Base-by-base conservation (phyloP, 2,329 filamentous ascomycete species). In the Aspergillus fructus region DNA sequence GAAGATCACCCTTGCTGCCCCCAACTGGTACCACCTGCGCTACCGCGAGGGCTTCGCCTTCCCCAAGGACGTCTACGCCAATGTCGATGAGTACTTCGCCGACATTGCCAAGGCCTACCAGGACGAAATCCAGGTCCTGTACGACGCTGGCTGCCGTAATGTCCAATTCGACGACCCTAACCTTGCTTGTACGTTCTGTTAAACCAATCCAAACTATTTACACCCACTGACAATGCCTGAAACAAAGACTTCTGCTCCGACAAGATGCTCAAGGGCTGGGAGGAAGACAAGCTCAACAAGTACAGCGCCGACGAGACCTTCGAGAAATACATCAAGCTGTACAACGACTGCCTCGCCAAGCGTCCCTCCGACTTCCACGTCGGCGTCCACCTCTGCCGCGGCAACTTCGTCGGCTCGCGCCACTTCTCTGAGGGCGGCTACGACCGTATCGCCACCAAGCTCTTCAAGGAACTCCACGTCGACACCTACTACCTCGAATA, bases 251-350 rank as follows among this genome's bases (percentile, higher is more conserved):
- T 91, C 74, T 91, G 88, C 75, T 88, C 85, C 19, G 79, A 88
- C 56, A 85, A 86, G 70, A 90, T 90, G 83, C 81, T 89, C 37
- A 76, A 83, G 48, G 88, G 88, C 15, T 91, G 87, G 84, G 83
- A 83, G 53, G 82, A 82, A 13, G 89, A 91, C 69, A 74, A 81
- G 48, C 81, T 86, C 65, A 91, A 92, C 70, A 83, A 83, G 53
- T 84, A 86, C 71, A 83, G 83, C 1, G 83, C 88, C 6, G 88
- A 90, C 48, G 85, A 87, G 63, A 85, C 91, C 45, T 83, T 93
- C 21, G 87, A 90, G 64, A 84, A 87, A 27, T 93, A 93, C 75
- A 89, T 93, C 71, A 79, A 82, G 60, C 84, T 90, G 63, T 92
- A 92, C 80, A 92, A 92, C 71, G 86, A 89, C 72, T 85, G 81